Base-by-base conservation (phyloP, 768 basidiomycete genomes). In the Porphyrellus cyaneotinctus region DNA sequence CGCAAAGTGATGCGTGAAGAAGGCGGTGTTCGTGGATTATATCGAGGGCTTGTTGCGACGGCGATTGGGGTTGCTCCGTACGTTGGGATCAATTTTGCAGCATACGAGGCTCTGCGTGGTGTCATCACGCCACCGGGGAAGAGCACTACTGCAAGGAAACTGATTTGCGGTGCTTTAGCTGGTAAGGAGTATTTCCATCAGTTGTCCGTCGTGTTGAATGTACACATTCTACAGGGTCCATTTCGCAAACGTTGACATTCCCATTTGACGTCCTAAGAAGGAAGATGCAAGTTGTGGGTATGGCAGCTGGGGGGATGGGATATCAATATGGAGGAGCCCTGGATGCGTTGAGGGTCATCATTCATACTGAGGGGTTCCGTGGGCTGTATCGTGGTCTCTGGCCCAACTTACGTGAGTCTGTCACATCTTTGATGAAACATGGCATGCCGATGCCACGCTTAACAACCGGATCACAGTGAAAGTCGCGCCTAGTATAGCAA, bases 251-350 rank as follows among this genome's bases (percentile, higher is more conserved):
- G 45, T 70, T 97, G 61, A 97, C 95, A 6, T 97, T 95, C 68
- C 95, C 95, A 10, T 91, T 97, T 63, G 95, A 99, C 67, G 91
- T 98, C 6, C 70, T 98, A 53, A 79, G 95, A 43, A 80, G 95
- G 55, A 95, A 97, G 77, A 93, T 98, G 87, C 95, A 98, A 69
- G 90, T 95, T 53, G 79, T 83, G 6, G 91, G 91, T 13, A 86
- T 94, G 84, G 71, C 79, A 60, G 75, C 72, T 13, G 79, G 78
- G 17, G 74, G 77, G 13, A 65, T 82, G 55, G 77, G 78, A 42
- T 73, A 83, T 59, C 83, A 84, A 69, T 95, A 93, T 70, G 83
- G 72, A 38, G 89, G 91, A 10, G 94, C 92, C 7, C 52, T 91
- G 31, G 86, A 94, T 67, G 93, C 91, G 10, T 69, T 94, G 58